Evolutionary conservation across 169 alveolate genomes (phyloP).

Genomic region (Babesia bigemina): DNA sequence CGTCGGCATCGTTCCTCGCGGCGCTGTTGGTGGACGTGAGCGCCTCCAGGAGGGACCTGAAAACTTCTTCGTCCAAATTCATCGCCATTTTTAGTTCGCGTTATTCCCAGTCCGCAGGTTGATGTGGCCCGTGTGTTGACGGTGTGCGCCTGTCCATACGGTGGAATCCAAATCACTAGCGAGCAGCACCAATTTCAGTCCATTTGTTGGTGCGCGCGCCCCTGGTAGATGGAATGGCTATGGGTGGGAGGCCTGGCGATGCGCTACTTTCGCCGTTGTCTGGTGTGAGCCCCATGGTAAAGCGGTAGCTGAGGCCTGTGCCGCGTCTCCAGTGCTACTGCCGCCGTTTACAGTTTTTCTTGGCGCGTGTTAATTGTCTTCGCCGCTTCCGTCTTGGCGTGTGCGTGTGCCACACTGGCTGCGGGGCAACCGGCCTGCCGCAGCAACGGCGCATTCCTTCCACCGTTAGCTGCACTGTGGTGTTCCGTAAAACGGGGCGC

Average conservation of each 20-base stretch:
- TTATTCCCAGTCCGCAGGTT: background rate
- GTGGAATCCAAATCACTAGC: conserved; percentile 1
- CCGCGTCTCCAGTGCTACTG: conserved; percentile 1
- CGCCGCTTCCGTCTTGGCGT: background rate
- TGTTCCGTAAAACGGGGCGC: background rate
- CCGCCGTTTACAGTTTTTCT: background rate
- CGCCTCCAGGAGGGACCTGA: conserved; percentile 74
- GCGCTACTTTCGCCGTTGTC: background rate
- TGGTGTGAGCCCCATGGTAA: conserved; percentile 37
- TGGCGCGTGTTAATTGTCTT: conserved; percentile 4
- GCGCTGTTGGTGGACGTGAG: conserved; percentile 72
- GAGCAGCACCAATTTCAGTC: conserved; percentile 1
- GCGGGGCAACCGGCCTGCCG: background rate
- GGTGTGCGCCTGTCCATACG: conserved; percentile 37
- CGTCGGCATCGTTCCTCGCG: conserved; percentile 75
- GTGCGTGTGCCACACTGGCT: background rate
- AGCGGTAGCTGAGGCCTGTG: background rate
- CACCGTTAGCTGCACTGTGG: background rate
- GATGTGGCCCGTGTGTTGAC: background rate
- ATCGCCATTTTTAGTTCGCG: conserved; percentile 18
- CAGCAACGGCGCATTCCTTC: background rate
- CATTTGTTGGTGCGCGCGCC: background rate
- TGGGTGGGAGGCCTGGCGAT: background rate
- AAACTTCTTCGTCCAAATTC: conserved; percentile 47
- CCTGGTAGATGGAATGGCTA: background rate